These are phyloP conservation scores for Angomonas deanei DNA, from an alignment of 208 protist genomes.

Conservation along the genomic window DNA sequence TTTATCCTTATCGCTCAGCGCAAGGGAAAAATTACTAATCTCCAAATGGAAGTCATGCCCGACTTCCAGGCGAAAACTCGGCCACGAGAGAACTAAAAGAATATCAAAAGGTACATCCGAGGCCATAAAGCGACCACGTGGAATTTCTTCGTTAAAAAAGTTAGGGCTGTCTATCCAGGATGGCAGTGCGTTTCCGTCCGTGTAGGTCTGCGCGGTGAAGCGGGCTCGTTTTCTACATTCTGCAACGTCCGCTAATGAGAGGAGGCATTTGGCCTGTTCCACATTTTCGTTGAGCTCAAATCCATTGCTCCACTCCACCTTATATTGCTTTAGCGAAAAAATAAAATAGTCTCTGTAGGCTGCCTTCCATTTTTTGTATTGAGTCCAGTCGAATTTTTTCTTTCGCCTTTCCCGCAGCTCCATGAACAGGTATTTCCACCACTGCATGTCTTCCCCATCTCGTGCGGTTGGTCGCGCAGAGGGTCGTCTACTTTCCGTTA, in stretches of 20 bases:
- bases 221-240: conserved; percentile 2
- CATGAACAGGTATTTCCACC: conserved; percentile 11
- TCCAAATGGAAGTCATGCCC: not conserved
- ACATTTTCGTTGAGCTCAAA: not conserved
- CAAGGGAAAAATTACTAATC: not conserved
- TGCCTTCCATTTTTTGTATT: conserved; percentile 24
- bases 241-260: conserved; percentile 10
- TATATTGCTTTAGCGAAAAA: conserved; percentile 2
- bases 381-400: conserved; percentile 21
- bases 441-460: not conserved
- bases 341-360: conserved; percentile 28
- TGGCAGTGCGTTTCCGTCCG: not conserved
- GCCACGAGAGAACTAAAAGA: not conserved
- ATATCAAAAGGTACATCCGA: conserved; percentile 1
- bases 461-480: not conserved
- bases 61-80: not conserved
- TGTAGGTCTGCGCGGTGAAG: not conserved
- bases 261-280: not conserved
- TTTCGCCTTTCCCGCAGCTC: conserved; percentile 10
- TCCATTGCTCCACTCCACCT: not conserved
- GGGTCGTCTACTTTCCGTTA: not conserved
- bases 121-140: not conserved
- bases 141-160: conserved; percentile 1
- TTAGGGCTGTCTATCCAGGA: not conserved
- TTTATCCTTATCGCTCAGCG: not conserved